phyloP scores from a whole-genome alignment of 345 rosid genomes.

The Aquilaria yunnanensis region DNA sequence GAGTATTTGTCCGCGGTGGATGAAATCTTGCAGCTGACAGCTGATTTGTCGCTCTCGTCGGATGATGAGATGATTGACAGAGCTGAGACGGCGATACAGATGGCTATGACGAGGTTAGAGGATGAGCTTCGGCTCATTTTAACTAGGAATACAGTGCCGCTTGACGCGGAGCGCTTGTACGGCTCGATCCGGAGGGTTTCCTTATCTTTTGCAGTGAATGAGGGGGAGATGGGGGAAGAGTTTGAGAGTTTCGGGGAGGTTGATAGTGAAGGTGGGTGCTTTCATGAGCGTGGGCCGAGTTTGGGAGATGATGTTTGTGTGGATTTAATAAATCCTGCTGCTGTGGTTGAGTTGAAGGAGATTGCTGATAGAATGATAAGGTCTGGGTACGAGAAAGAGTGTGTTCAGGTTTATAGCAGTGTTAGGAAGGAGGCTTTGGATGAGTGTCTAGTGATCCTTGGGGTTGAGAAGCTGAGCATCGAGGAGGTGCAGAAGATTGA shows the following conservation, averaged over 20 bases:
- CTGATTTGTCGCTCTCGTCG: conserved; percentile 36
- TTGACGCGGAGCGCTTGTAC: conserved; percentile 64
- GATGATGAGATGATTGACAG: conserved; percentile 59
- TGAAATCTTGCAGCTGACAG: conserved; percentile 55
- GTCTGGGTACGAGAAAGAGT: conserved; percentile 91
- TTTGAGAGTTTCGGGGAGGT: conserved; percentile 68
- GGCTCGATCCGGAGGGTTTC: conserved; percentile 84
- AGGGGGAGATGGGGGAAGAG: conserved; percentile 63
- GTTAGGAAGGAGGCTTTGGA: conserved; percentile 83
- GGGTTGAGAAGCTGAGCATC: conserved; percentile 86
- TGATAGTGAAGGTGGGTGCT: conserved; percentile 48
- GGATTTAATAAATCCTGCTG: conserved; percentile 66
- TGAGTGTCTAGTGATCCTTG: conserved; percentile 70
- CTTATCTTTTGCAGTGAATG: conserved; percentile 46
- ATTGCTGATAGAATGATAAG: conserved; percentile 88
- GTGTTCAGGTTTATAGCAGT: conserved; percentile 75
- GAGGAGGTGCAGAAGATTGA: conserved; percentile 94
- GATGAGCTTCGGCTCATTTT: conserved; percentile 84
- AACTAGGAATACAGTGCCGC: conserved; percentile 73
- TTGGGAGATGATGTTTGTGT: conserved; percentile 70
- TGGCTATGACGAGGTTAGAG: conserved; percentile 88
- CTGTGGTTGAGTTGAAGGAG: conserved; percentile 57
- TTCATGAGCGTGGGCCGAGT: conserved; percentile 86
- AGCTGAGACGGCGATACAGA: conserved; percentile 77
- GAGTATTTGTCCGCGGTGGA: conserved; percentile 76